phyloP scores from a whole-genome alignment of 805 yeast genomes.

The Komagataella kurtzmanii region DNA sequence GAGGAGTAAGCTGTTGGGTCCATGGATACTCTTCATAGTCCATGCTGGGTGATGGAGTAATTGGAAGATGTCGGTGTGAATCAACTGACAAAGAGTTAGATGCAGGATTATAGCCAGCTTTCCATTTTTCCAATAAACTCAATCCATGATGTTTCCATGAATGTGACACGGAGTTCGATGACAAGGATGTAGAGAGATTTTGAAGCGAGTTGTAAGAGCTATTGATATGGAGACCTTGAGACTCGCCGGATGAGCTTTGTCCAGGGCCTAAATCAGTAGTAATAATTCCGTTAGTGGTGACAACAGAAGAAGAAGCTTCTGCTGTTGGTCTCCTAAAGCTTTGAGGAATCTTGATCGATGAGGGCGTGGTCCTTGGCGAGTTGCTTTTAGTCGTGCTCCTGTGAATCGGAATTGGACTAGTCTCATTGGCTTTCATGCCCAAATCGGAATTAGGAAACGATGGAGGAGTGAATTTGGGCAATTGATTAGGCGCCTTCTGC shows the following conservation, averaged over 20 bases:
- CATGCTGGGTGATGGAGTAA: constrained; percentile 13
- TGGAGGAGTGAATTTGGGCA: not conserved
- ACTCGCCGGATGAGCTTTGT: not conserved
- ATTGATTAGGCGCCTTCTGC: not conserved
- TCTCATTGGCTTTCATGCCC: not conserved
- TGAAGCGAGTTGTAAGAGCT: constrained; percentile 22
- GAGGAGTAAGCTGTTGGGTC: constrained; percentile 5
- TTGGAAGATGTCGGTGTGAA: not conserved
- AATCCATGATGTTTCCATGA: constrained; percentile 27
- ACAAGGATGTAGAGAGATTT: constrained; percentile 22
- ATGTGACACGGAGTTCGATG: constrained; percentile 26
- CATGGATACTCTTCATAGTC: constrained; percentile 17
- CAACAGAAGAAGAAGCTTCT: not conserved
- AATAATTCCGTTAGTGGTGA: not conserved
- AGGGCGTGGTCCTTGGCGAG: not conserved
- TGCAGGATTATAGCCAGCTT: constrained; percentile 13
- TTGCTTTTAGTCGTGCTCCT: not conserved
- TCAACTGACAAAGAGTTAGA: constrained; percentile 1
- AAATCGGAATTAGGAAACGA: not conserved
- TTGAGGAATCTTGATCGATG: not conserved
- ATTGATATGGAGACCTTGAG: constrained; percentile 8
- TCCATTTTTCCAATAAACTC: constrained; percentile 32
- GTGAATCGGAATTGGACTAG: not conserved
- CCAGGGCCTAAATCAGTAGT: not conserved
- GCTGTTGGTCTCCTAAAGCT: not conserved